Evolutionary conservation across 1,139 yeast genomes (phyloP).

Genomic region (Suhomyces ambrosiae): DNA sequence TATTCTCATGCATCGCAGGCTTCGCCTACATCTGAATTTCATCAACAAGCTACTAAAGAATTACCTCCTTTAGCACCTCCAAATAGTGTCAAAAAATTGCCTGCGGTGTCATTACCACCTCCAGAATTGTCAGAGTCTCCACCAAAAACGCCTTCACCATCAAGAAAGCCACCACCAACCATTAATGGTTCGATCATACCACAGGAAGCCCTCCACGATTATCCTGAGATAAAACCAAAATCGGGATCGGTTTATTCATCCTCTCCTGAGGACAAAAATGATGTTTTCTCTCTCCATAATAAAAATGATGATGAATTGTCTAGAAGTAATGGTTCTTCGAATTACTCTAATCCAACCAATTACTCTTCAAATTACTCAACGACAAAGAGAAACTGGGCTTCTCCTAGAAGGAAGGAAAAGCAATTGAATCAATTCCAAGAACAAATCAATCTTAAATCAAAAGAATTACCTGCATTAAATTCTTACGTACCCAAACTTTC

Average conservation of each 20-base stretch:
- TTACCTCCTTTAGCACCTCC: slow-evolving; percentile 8
- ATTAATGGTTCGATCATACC: slow-evolving; percentile 2
- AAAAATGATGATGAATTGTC: slow-evolving; percentile 16
- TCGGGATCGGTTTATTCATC: slow-evolving; percentile 17
- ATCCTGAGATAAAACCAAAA: slow-evolving; percentile 13
- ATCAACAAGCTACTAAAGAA: not conserved
- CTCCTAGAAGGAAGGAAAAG: slow-evolving; percentile 48
- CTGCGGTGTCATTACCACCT: slow-evolving; percentile 11
- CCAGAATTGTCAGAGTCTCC: slow-evolving; percentile 13
- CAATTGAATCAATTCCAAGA: slow-evolving; percentile 43
- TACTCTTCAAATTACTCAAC: slow-evolving; percentile 45
- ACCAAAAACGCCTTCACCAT: slow-evolving; percentile 25
- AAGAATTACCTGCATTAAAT: slow-evolving; percentile 28
- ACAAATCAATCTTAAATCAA: slow-evolving; percentile 40
- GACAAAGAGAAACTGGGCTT: slow-evolving; percentile 52
- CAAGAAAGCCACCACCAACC: slow-evolving; percentile 26
- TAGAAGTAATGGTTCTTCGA: slow-evolving; percentile 19
- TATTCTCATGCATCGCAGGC: slow-evolving; percentile 18
- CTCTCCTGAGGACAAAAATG: slow-evolving; percentile 31
- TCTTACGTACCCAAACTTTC: slow-evolving; percentile 10
- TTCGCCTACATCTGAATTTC: slow-evolving; percentile 3
- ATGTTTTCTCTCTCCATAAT: slow-evolving; percentile 31
- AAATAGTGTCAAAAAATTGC: slow-evolving; percentile 5
- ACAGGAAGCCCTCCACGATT: slow-evolving; percentile 3
- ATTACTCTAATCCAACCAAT: slow-evolving; percentile 27